Evolutionary conservation across 2,329 filamentous ascomycete genomes (phyloP), one percentile per base, ranked within the genome.

Genomic region (Kalmusia sp.): DNA sequence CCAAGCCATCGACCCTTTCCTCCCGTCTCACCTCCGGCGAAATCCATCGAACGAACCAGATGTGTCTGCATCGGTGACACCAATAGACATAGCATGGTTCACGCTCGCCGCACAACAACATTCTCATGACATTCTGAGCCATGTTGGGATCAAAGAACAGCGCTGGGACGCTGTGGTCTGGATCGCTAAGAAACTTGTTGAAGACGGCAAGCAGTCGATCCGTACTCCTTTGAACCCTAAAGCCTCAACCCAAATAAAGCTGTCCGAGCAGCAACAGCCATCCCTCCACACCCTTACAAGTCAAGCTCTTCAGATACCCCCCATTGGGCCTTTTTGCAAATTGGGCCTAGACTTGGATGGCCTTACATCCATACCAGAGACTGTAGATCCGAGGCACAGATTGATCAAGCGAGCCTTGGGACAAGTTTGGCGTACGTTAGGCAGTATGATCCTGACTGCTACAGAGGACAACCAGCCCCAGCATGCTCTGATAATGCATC

Each of bases 371-470:
- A 55, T 59, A 7, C 70, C 69, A 6, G 64, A 69, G 2, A 61
- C 67, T 5, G 62, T 71, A 28, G 47, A 64, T 33, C 49, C 51
- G 8, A 55, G 54, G 5, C 56, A 61, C 12, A 45, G 45, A 1
- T 41, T 69, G 3, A 55, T 68, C 6, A 75, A 76, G 46, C 67
- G 70, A 30, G 74, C 72, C 0, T 54, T 81, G 15, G 79, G 79
- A 9, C 71, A 76, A 40, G 63, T 82, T 4, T 82, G 79, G 79
- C 72, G 71, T 21, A 77, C 72, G 33, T 59, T 82, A 17, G 79
- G 78, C 0, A 63, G 63, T n/a, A 76, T 81, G 73, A 77, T 79
- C n/a, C 37, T 80, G 22, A 62, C 57, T 15, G 74, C 73, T 21
- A 59, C 70, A 3, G 65, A 71, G 51, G 51, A 53, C 14, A 35